Evolutionary conservation across 2,329 filamentous ascomycete species (phyloP).

Genomic region (Fusarium brachygibbosum): DNA sequence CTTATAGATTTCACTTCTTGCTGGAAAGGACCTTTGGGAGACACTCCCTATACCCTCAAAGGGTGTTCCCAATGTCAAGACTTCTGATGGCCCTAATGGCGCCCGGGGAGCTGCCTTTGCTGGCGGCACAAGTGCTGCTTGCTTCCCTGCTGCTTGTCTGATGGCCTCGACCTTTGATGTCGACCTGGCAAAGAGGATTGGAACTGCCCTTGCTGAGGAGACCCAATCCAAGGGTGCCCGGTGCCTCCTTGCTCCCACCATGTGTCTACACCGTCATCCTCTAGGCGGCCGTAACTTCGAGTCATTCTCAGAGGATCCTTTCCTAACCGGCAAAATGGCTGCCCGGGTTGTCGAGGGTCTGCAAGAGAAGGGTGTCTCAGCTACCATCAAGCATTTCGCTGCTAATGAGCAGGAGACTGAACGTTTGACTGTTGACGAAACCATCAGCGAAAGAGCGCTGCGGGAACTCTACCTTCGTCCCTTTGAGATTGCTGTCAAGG

Average conservation of each 20-base stretch:
- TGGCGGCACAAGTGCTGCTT: constrained; percentile 45
- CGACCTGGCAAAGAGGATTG: constrained; percentile 68
- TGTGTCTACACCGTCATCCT: constrained; percentile 49
- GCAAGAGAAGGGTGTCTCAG: constrained; percentile 57
- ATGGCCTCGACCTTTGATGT: constrained; percentile 74
- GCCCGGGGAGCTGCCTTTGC: constrained; percentile 46
- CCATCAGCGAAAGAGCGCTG: constrained; percentile 45
- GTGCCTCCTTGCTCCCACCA: constrained; percentile 65
- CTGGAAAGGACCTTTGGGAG: constrained; percentile 48
- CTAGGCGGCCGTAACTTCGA: constrained; percentile 49
- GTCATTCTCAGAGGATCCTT: constrained; percentile 48
- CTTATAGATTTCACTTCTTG: constrained; percentile 45
- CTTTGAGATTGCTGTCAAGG: constrained; percentile 58
- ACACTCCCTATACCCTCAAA: constrained; percentile 46
- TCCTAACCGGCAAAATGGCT: constrained; percentile 49
- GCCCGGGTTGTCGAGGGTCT: constrained; percentile 55
- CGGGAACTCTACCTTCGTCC: constrained; percentile 54
- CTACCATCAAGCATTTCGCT: constrained; percentile 61
- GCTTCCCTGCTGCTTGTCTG: constrained; percentile 50
- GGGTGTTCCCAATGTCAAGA: constrained; percentile 45
- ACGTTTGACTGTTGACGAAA: constrained; percentile 48
- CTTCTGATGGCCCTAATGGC: constrained; percentile 49
- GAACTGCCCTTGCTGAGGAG: constrained; percentile 70
- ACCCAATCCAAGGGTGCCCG: constrained; percentile 73
- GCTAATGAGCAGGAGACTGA: constrained; percentile 57